Evolutionary conservation across 192 early-diverging fungal species (phyloP).

Genomic region (Umbelopsis vinacea): DNA sequence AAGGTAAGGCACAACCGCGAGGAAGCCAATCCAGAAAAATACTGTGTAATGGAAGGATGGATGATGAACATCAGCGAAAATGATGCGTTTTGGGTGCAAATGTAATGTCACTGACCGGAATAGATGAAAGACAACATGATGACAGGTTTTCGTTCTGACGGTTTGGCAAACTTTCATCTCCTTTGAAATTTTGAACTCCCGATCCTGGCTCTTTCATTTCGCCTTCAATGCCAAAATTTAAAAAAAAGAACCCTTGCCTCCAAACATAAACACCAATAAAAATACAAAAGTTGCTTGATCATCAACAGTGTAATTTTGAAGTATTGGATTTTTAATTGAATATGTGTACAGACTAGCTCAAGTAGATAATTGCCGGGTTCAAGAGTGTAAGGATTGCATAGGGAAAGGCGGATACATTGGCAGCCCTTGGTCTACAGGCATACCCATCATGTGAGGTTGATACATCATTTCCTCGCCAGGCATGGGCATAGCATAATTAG

Average conservation of each 20-base stretch:
- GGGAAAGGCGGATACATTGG: slow-evolving; percentile 8
- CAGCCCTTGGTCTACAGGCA: background rate
- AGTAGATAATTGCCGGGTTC: background rate
- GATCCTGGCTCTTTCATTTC: too few relatives aligned
- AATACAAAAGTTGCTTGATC: background rate
- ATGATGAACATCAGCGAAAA: too few relatives aligned
- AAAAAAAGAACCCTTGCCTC: background rate
- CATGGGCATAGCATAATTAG: slow-evolving; percentile 5
- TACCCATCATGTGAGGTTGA: slow-evolving; percentile 18
- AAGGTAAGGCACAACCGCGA: slow-evolving; percentile 43
- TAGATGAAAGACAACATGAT: slow-evolving; percentile 22
- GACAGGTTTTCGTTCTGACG: background rate
- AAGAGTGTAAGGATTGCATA: background rate
- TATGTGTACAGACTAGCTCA: background rate
- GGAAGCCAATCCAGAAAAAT: slow-evolving; percentile 42
- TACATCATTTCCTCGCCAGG: slow-evolving; percentile 2
- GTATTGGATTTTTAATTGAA: background rate
- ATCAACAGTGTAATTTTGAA: background rate
- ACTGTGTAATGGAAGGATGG: background rate
- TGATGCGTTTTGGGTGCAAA: background rate
- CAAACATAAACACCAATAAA: background rate
- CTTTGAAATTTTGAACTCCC: background rate
- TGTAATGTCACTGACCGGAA: slow-evolving; percentile 5
- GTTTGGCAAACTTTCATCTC: background rate
- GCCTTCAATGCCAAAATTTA: background rate